Percentiles rank a stretch among this genome's conserved stretches.
These are phyloP conservation scores for Noccaea bulbosa DNA, from an alignment of 345 rosid species.

Conservation along the genomic window DNA sequence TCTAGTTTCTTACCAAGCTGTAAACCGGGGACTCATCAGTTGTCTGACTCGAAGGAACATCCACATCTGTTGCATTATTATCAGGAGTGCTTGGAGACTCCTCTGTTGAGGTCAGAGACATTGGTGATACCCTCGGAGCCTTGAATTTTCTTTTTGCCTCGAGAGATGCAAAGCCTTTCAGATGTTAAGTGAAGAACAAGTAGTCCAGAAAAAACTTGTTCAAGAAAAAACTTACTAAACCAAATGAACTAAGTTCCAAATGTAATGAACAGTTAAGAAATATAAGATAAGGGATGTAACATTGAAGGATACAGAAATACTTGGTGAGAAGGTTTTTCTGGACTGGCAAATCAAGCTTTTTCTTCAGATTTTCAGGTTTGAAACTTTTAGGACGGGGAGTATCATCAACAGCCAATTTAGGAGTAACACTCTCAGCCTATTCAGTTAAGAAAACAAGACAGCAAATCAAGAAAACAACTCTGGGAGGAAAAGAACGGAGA, in stretches of 20 bases:
- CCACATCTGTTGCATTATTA: constrained; percentile 37
- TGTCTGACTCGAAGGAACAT: constrained; percentile 43
- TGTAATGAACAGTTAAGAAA: constrained; percentile 19
- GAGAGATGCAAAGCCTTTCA: constrained; percentile 76
- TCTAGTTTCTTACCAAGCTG: constrained; percentile 49
- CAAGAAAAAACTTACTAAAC: constrained; percentile 19
- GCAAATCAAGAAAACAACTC: constrained; percentile 25
- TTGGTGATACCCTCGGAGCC: constrained; percentile 65
- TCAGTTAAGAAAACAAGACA: constrained; percentile 15
- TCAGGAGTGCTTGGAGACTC: constrained; percentile 46
- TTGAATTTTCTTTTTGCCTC: constrained; percentile 81
- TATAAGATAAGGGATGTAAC: constrained; percentile 24
- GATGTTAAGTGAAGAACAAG: constrained; percentile 51
- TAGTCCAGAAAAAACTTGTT: constrained; percentile 19
- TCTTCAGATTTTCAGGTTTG: constrained; percentile 59
- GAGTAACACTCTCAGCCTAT: constrained; percentile 55
- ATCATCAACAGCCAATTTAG: constrained; percentile 41
- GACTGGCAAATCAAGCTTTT: constrained; percentile 85
- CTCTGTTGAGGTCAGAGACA: constrained; percentile 47
- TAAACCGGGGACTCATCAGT: constrained; percentile 32
- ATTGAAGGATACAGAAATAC: constrained; percentile 87
- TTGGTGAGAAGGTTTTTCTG: constrained; percentile 93
- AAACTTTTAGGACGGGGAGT: constrained; percentile 45
- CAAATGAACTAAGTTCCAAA: constrained; percentile 6
- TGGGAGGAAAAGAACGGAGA: not conserved